Evolutionary conservation across 129 eudicot genomes (phyloP), one percentile per base, ranked within the genome.

Genomic region (Cynara cardunculus): DNA sequence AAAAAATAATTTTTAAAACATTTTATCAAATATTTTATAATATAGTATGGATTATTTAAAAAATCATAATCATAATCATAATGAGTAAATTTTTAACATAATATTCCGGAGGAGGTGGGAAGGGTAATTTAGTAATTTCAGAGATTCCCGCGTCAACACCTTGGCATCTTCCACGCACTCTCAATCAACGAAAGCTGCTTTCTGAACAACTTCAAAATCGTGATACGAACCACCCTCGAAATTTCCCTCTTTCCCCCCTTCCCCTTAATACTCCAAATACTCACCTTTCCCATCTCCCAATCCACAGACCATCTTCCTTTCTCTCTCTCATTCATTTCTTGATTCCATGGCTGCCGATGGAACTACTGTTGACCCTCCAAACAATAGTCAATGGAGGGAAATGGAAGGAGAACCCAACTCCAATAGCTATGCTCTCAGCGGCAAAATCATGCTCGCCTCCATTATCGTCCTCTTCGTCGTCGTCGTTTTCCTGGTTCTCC

Each of bases 401-500:
- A 8, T n/a, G 0, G 61, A 72, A 12, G 31, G 25, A 35, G 67
- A 83, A 70, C 25, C 26, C 28, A 1, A 31, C 34, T 26, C 89
- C 2, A 86, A 64, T 35, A 78, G 69, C 69, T 96, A 92, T 82
- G 97, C 87, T 0, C 87, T 96, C 22, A 89, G 93, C 70, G 97
- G 97, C 19, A 90, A 85, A 22, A 96, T 96, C 16, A 96, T 96
- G 99, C 87, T 92, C 1, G 81, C 95, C 34, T 93, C 98, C 2
- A 89, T 92, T 1, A 74, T 96, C 0, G 71, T 91, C 18, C 87
- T 96, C 8, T 90, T 96, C 70, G 84, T 77, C 46, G 88, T 96
- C 65, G 95, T 96, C 13, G 37, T 87, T 4, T 76, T 92, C 34
- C 65, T 96, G 79, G 86, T 87, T 16, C 56, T 78, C 18, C 90